Conservation (phyloP, 2,329 filamentous ascomycete species). For the Sordariomycetes sp. region DNA sequence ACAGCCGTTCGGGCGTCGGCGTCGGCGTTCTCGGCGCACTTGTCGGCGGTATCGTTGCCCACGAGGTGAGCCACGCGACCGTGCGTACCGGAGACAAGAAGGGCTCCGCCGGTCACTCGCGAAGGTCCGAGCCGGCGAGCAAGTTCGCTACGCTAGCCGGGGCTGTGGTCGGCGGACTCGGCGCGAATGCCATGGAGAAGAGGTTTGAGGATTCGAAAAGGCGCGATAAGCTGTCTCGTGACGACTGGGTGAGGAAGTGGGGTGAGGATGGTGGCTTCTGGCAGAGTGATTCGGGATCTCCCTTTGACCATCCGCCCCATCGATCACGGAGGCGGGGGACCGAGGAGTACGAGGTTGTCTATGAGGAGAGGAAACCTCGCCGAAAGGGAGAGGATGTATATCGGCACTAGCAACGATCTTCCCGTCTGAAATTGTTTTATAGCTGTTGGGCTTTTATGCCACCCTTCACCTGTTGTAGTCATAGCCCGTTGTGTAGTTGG, state of each 20-base stretch:
- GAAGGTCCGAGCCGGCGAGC: conserved; percentile 16
- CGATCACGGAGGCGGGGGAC: not conserved
- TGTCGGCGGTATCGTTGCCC: conserved; percentile 41
- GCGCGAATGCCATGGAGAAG: conserved; percentile 38
- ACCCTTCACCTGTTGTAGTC: too few relatives aligned
- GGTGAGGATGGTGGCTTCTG: conserved; percentile 6
- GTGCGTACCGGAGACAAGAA: conserved; percentile 17
- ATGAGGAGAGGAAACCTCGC: conserved; percentile 10
- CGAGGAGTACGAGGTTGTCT: conserved; percentile 10
- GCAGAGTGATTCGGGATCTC: conserved; percentile 12
- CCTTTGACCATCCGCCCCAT: not conserved
- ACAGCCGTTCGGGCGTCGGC: conserved; percentile 36
- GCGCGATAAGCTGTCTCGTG: conserved; percentile 16
- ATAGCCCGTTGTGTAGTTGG: too few relatives aligned
- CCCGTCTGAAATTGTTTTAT: not conserved
- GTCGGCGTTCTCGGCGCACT: conserved; percentile 42
- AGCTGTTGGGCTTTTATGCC: not conserved
- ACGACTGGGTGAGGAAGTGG: conserved; percentile 10
- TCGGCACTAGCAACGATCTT: not conserved
- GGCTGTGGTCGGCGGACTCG: conserved; percentile 42
- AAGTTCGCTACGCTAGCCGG: conserved; percentile 40
- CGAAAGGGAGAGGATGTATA: conserved; percentile 7
- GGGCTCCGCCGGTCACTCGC: conserved; percentile 16
- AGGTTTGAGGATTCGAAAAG: conserved; percentile 26
- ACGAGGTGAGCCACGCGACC: conserved; percentile 33